Base-by-base conservation (phyloP, 2,329 filamentous ascomycete species). In the Fusarium keratoplasticum region DNA sequence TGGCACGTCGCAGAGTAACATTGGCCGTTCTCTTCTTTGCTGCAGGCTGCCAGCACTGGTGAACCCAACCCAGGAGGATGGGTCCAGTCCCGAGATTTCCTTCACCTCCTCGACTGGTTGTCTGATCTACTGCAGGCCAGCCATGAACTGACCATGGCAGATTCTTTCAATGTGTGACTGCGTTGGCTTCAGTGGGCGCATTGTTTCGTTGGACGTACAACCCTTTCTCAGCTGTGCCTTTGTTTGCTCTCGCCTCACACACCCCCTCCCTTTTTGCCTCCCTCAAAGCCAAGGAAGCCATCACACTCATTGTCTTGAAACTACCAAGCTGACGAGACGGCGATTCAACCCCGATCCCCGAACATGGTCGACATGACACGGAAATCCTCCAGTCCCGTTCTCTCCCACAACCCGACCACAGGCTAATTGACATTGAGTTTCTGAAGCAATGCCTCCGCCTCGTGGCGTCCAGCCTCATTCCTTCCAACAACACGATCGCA, bases 1-100 rank as follows among this genome's bases (percentile, higher is more conserved):
- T 73, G 64, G 69, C 63, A 73, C 70, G 76, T 78, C 67, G 63
- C 76, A 76, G 68, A 73, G 42, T 69, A 69, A 70, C 69, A 76
- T 60, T 50, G 47, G 25, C 27, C 20, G 25, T 74, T 52, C 70
- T 64, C 62, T 64, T 27, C 52, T 67, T 50, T 35, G n/a, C 42
- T 52, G 20, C 55, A 61, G 64, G 31, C 36, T 33, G 40, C 33
- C 44, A 36, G n/a, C 38, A 31, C 33, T 42, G 52, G n/a, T 54
- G 59, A 77, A 61, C 27, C 33, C 52, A 57, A 36, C 62, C 74
- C 64, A 69, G 63, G 10, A 62, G 47, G 62, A 40, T 67, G 60
- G 66, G 13, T 67, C 50, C 20, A 27, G 50, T 25, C 38, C 31
- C 36, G 35, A 22, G 14, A 33, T 18, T 38, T 58, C 47, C 44